Conservation (phyloP, 2,329 filamentous ascomycete genomes). For the Clarireedia homoeocarpa region DNA sequence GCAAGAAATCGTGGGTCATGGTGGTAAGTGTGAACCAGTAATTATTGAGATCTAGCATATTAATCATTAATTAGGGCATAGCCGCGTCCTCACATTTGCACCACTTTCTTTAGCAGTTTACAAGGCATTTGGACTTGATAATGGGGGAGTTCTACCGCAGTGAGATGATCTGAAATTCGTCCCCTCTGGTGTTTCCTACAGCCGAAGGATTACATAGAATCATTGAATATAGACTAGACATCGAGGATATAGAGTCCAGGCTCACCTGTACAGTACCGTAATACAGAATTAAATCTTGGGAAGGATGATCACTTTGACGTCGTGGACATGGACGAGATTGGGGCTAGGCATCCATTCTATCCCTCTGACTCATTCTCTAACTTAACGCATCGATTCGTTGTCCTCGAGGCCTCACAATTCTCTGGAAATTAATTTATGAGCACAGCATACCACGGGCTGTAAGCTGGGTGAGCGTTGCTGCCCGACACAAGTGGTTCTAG, state of each 20-base stretch:
- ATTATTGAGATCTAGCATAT: conserved; percentile 11
- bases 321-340: too few relatives aligned
- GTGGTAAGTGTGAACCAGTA: conserved; percentile 21
- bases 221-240: background rate
- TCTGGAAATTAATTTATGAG: background rate
- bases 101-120: conserved; percentile 56
- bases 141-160: conserved; percentile 16
- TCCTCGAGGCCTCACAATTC: background rate
- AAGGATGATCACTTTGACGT: background rate
- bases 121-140: conserved; percentile 49
- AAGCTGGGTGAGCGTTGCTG: too few relatives aligned
- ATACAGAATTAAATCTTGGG: background rate
- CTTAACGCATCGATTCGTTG: background rate
- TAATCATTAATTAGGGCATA: conserved; percentile 48
- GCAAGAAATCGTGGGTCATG: conserved; percentile 28
- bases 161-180: background rate
- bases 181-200: background rate
- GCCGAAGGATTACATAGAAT: background rate
- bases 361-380: background rate
- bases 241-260: background rate
- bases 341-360: too few relatives aligned
- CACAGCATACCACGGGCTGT: too few relatives aligned
- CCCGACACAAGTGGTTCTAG: too few relatives aligned
- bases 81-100: conserved; percentile 58
- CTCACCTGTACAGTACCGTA: background rate